Evolutionary conservation across 2,329 filamentous ascomycete species (phyloP).

Genomic region (Fusarium haematococcum): DNA sequence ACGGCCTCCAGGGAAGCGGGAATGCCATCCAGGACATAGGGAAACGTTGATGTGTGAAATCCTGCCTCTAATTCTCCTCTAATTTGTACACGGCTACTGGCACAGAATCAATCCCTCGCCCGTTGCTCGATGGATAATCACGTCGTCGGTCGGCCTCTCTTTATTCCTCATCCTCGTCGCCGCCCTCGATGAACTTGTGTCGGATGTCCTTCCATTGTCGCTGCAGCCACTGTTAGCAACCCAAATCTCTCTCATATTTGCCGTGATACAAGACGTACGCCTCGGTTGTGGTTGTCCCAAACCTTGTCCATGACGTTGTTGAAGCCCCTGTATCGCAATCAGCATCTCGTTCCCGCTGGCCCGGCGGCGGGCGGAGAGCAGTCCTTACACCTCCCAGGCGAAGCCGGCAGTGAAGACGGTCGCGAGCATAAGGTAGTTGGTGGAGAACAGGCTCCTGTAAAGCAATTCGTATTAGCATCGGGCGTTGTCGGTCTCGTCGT

Average conservation of each 20-base stretch:
- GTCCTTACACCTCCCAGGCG: constrained; percentile 88
- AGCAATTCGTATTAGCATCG: constrained; percentile 40
- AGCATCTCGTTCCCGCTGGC: constrained; percentile 43
- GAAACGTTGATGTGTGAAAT: constrained; percentile 35
- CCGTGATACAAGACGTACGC: constrained; percentile 71
- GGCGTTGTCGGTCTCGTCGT: constrained; percentile 23
- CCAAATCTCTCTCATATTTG: not conserved
- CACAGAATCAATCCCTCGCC: constrained; percentile 40
- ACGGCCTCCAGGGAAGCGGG: not conserved
- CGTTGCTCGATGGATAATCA: constrained; percentile 28
- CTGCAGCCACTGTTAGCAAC: constrained; percentile 61
- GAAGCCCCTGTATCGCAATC: constrained; percentile 73
- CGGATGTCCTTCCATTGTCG: constrained; percentile 99
- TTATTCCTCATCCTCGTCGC: constrained; percentile 59
- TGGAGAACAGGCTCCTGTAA: constrained; percentile 82
- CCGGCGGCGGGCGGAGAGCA: constrained; percentile 16
- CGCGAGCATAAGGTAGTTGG: constrained; percentile 88
- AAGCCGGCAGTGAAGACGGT: constrained; percentile 90
- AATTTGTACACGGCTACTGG: constrained; percentile 51
- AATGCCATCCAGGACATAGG: constrained; percentile 16
- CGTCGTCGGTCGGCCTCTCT: constrained; percentile 19
- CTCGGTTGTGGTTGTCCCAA: constrained; percentile 92
- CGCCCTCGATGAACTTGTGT: constrained; percentile 81
- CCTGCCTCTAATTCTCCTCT: constrained; percentile 46
- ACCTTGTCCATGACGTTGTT: constrained; percentile 84